Percentiles rank a stretch among this genome's conserved stretches.
Conservation (phyloP, 345 rosid species). For the Corchorus capsularis region DNA sequence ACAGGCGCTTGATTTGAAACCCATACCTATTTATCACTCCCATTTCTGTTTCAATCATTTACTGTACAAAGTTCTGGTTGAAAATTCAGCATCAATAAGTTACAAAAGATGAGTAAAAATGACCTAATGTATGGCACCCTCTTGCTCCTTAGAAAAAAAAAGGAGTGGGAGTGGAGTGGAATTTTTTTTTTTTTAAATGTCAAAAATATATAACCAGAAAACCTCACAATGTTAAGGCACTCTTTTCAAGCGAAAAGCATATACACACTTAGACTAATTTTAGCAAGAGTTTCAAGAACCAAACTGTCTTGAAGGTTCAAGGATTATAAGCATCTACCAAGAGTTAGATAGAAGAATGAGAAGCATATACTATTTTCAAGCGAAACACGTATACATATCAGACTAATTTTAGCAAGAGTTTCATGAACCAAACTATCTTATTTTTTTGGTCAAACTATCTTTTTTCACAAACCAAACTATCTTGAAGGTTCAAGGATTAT, state of each 20-base stretch:
- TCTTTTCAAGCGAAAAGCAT: neutral
- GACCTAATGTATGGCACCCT: neutral
- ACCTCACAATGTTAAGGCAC: neutral
- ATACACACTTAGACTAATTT: neutral
- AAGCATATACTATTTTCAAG: neutral
- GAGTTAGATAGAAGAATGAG: neutral
- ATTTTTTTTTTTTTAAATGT: neutral
- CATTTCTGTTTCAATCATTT: neutral
- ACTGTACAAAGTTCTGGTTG: neutral
- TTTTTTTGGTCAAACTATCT: too few species aligned
- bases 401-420: neutral
- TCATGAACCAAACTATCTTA: too few species aligned
- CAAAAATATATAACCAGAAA: neutral
- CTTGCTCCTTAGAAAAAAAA: neutral
- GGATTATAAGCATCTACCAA: conserved; percentile 5
- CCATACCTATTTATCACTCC: neutral
- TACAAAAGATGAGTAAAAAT: neutral
- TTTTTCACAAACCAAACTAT: too few species aligned
- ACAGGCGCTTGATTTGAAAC: neutral
- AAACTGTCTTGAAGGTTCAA: neutral
- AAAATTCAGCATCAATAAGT: neutral
- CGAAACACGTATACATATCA: neutral
- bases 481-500: neutral
- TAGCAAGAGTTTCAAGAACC: neutral
- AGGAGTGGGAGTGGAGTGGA: neutral